Evolutionary conservation across 192 early-diverging fungal genomes (phyloP).

Genomic region (Backusella parvicylindrica): DNA sequence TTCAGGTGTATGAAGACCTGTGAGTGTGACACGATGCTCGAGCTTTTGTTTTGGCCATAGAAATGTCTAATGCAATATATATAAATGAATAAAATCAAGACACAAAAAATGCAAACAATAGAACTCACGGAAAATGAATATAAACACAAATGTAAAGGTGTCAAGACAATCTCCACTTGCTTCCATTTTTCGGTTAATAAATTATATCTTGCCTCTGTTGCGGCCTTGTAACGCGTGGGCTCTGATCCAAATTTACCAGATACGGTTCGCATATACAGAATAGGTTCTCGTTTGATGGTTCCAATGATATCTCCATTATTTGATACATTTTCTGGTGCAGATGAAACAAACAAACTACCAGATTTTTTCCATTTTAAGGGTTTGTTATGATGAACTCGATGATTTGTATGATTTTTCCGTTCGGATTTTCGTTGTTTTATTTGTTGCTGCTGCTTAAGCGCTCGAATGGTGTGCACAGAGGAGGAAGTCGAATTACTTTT

Average conservation of each 20-base stretch:
- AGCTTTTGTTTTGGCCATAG: conserved; percentile 12
- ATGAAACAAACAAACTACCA: conserved; percentile 10
- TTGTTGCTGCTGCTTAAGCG: too few species aligned
- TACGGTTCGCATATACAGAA: not conserved
- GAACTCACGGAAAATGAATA: conserved; percentile 12
- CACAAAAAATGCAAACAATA: not conserved
- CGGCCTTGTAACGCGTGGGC: conserved; percentile 9
- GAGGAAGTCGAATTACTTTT: not conserved
- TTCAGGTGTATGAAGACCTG: not conserved
- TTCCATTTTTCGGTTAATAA: conserved; percentile 8
- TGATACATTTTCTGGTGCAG: not conserved
- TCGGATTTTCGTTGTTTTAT: not conserved
- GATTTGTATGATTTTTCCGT: not conserved
- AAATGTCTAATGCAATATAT: conserved; percentile 4
- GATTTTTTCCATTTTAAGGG: conserved; percentile 17
- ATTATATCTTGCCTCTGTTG: not conserved
- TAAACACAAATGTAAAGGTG: not conserved
- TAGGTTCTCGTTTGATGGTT: conserved; percentile 5
- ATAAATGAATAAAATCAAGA: not conserved
- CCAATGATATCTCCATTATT: not conserved
- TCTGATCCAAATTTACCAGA: not conserved
- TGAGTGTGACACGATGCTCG: not conserved
- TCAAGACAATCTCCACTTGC: conserved; percentile 13
- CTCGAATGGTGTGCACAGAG: not conserved
- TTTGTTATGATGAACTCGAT: not conserved